Evolutionary conservation across 148 eudicot genomes (phyloP), one percentile per base, ranked within the genome.

Genomic region (Chenopodium formosanum): DNA sequence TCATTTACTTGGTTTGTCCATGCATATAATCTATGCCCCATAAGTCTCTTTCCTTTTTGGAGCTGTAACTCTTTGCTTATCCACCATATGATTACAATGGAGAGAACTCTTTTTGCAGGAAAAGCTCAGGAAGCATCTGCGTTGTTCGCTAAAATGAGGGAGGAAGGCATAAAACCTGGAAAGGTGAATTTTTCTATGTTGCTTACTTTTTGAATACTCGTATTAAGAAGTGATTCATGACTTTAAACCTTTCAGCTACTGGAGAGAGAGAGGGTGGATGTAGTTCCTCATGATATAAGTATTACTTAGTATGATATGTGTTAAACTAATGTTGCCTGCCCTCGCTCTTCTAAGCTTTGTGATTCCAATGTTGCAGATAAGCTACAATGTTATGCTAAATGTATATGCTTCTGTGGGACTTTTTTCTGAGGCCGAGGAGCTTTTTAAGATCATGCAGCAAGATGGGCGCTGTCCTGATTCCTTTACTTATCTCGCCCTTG

Each of bases 81-180:
- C 73, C 31, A 37, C 73, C 44, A 19, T 70, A 64, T 70, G 56
- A 80, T 80, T 29, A 60, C 48, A 48, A 70, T 44, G 3, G 4
- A 67, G 8, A 72, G 56, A 8, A 69, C 64, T 74, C 50, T 66
- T 37, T 76, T 84, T 87, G 80, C 86, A 94, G 98, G 98, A 64
- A 93, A 91, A 83, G 78, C 70, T 83, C 78, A 86, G 34, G 97
- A 91, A 78, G 98, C 98, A 81, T 89, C 91, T 70, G 78, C 81
- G 29, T 82, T 93, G 52, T 95, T 93, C 79, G 77, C 82, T 60
- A 84, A 86, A 89, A 95, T 95, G 98, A 94, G 70, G 86, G 86
- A 89, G 81, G 90, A 91, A 84, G 98, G 95, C 82, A 90, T 95
- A 84, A 87, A 85, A 81, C 98, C 97, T 56, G 97, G 98, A 73